Evolutionary conservation across 169 alveolate species (phyloP).

Genomic region (Eimeria necatrix): DNA sequence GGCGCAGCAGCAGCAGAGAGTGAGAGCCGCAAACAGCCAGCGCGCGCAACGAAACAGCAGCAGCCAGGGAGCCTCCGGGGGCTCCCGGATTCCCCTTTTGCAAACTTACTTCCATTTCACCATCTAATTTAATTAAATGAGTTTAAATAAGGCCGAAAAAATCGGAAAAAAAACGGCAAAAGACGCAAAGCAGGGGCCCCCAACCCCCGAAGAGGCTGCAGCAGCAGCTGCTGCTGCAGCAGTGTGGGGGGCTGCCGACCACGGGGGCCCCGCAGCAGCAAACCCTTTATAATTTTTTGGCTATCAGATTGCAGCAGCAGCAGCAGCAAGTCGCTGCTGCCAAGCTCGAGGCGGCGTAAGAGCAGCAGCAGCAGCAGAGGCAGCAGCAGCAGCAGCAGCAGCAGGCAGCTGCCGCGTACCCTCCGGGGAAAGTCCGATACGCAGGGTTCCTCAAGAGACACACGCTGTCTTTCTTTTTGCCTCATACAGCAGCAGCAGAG

Average conservation of each 20-base stretch:
- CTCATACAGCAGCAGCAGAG: no score
- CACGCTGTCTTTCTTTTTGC: neutral
- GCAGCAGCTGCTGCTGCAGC: conserved; percentile 55
- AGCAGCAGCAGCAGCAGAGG: conserved; percentile 45
- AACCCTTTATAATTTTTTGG: conserved; percentile 45
- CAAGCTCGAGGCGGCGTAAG: neutral
- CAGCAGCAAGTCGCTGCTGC: conserved; percentile 48
- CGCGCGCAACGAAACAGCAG: neutral
- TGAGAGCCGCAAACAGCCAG: neutral
- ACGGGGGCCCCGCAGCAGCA: conserved; percentile 51
- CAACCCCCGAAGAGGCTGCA: neutral
- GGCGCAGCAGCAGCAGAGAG: neutral
- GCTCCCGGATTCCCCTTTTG: neutral
- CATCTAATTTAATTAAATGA: neutral
- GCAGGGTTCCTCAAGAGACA: conserved; percentile 7
- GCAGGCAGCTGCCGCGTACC: neutral
- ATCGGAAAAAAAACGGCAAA: neutral
- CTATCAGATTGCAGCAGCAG: conserved; percentile 47
- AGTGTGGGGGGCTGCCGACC: conserved; percentile 65
- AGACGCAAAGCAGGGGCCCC: conserved; percentile 1
- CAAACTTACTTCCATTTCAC: neutral
- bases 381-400: conserved; percentile 54
- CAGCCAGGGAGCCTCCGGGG: neutral
- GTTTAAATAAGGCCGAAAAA: neutral
- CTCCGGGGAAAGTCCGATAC: neutral